Conservation (phyloP, 192 early-diverging fungal genomes). For the Dissophora globulifera region DNA sequence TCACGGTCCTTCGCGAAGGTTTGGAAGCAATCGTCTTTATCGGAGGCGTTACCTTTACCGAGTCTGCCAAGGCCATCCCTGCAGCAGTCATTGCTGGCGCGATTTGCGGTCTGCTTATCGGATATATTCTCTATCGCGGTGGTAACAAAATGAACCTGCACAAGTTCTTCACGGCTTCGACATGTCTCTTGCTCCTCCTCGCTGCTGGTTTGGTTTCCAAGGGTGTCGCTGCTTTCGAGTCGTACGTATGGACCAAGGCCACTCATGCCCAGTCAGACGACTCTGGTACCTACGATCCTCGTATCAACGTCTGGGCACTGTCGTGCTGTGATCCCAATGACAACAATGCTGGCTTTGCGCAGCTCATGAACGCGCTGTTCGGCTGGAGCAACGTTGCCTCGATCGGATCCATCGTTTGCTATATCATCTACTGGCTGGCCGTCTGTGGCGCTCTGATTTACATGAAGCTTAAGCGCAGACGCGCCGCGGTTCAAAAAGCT, state of each 20-base stretch:
- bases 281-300: conserved; percentile 19
- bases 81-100: conserved; percentile 81
- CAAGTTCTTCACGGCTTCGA: conserved; percentile 80
- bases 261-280: conserved; percentile 37
- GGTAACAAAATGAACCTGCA: conserved; percentile 76
- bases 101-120: conserved; percentile 71
- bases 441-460: conserved; percentile 61
- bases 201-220: conserved; percentile 82
- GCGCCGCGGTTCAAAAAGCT: neutral
- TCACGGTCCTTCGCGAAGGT: conserved; percentile 87
- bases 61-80: conserved; percentile 75
- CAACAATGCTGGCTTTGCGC: conserved; percentile 63
- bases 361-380: conserved; percentile 78
- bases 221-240: conserved; percentile 64
- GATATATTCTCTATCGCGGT: conserved; percentile 77
- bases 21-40: conserved; percentile 90
- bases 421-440: conserved; percentile 82
- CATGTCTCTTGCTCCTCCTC: conserved; percentile 79
- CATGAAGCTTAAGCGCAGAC: conserved; percentile 48
- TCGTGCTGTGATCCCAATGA: conserved; percentile 68
- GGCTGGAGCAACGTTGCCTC: conserved; percentile 85
- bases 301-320: conserved; percentile 64
- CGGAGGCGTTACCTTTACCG: conserved; percentile 79
- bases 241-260: conserved; percentile 24
- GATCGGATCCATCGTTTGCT: conserved; percentile 74